These are phyloP conservation scores for Sindora glabra DNA, from an alignment of 306 rosid species.

Conservation along the genomic window DNA sequence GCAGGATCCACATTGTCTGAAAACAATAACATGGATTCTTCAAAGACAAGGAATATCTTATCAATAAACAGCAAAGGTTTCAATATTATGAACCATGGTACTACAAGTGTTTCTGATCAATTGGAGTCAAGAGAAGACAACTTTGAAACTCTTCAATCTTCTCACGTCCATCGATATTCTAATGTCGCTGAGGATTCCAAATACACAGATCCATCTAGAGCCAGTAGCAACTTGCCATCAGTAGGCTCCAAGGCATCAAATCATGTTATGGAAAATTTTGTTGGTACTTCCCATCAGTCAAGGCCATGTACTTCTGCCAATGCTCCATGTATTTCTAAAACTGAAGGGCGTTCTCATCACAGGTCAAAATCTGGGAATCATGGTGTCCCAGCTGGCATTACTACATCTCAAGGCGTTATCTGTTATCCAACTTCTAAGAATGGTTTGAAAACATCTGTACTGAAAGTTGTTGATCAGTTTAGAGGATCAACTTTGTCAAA, in stretches of 20 bases:
- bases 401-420: conserved; percentile 39
- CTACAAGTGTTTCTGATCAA: conserved; percentile 9
- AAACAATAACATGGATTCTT: conserved; percentile 17
- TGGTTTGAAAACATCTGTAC: conserved; percentile 65
- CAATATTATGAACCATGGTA: conserved; percentile 3
- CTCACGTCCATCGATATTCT: conserved; percentile 17
- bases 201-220: conserved; percentile 28
- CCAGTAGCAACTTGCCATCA: conserved; percentile 25
- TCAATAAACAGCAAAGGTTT: conserved; percentile 25
- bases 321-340: conserved; percentile 33
- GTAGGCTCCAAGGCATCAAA: conserved; percentile 27
- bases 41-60: conserved; percentile 17
- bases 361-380: conserved; percentile 28
- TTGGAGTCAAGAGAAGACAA: conserved; percentile 36
- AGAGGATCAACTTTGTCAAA: conserved; percentile 68
- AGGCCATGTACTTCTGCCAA: conserved; percentile 22
- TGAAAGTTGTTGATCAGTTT: conserved; percentile 75
- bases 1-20: conserved; percentile 24
- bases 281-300: conserved; percentile 9
- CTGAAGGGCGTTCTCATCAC: conserved; percentile 19
- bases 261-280: conserved; percentile 23
- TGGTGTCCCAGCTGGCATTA: conserved; percentile 28
- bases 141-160: conserved; percentile 22
- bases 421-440: conserved; percentile 42
- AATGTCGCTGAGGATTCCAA: conserved; percentile 17